Evolutionary conservation across 208 protist genomes (phyloP).

Genomic region (Leishmania turanica): DNA sequence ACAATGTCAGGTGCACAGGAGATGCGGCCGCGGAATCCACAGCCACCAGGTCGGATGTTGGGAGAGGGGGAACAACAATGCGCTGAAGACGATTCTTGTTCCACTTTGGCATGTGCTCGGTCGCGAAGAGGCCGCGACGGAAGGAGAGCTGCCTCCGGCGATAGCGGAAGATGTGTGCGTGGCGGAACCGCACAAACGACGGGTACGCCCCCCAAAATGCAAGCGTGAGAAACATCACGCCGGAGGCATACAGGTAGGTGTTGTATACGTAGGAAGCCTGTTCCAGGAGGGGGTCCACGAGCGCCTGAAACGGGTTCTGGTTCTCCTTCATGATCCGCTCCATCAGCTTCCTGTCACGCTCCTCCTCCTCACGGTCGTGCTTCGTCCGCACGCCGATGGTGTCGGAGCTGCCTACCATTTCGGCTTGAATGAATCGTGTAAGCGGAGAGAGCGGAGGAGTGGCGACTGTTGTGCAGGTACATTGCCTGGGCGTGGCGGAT

Average conservation of each 20-base stretch:
- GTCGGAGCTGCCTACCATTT: slow-evolving; percentile 9
- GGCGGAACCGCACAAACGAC: slow-evolving; percentile 67
- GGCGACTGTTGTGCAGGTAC: not conserved
- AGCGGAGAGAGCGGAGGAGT: not conserved
- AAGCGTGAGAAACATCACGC: slow-evolving; percentile 50
- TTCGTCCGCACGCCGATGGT: slow-evolving; percentile 41
- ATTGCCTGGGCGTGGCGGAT: not conserved
- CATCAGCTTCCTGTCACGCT: slow-evolving; percentile 43
- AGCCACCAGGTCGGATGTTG: not conserved
- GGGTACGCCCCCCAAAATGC: slow-evolving; percentile 70
- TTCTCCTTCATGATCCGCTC: slow-evolving; percentile 48
- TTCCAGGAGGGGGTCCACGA: slow-evolving; percentile 34
- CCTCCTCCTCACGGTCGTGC: slow-evolving; percentile 47
- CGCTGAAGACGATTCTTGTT: slow-evolving; percentile 70
- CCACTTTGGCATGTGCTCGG: slow-evolving; percentile 78
- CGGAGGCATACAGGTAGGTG: slow-evolving; percentile 73
- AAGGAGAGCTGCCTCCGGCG: slow-evolving; percentile 51
- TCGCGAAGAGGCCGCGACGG: slow-evolving; percentile 63
- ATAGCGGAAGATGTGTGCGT: slow-evolving; percentile 61
- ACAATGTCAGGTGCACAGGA: not conserved
- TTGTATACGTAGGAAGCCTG: slow-evolving; percentile 34
- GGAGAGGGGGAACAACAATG: slow-evolving; percentile 46
- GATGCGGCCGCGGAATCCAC: not conserved
- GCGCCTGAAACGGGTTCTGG: slow-evolving; percentile 59
- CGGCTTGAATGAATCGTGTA: not conserved